Evolutionary conservation across 2,329 filamentous ascomycete species (phyloP).

Genomic region (Venturia oleaginea): DNA sequence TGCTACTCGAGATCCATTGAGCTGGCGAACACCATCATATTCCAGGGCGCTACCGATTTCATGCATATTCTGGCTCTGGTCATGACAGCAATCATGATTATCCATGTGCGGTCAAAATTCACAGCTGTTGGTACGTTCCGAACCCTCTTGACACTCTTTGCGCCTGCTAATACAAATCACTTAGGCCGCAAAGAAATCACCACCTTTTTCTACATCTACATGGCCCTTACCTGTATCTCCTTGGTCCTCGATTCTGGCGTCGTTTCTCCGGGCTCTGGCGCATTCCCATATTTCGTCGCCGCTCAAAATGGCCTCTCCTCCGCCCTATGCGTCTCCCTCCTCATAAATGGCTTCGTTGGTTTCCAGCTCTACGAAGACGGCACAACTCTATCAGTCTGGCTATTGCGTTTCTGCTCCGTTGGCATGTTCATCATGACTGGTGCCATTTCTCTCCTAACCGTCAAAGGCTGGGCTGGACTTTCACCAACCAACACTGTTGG

Average conservation of each 20-base stretch:
- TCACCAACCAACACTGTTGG: constrained; percentile 78
- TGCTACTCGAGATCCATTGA: constrained; percentile 96
- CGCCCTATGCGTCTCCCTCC: constrained; percentile 75
- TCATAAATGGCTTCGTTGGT: constrained; percentile 97
- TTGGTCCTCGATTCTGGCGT: constrained; percentile 90
- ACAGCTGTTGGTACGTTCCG: constrained; percentile 75
- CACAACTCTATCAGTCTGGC: constrained; percentile 86
- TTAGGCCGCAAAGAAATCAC: constrained; percentile 62
- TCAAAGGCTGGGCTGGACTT: constrained; percentile 83
- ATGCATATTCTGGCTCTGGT: constrained; percentile 83
- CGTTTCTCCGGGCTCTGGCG: constrained; percentile 66
- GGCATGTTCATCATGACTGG: constrained; percentile 81
- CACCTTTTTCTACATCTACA: constrained; percentile 95
- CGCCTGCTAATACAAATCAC: not conserved
- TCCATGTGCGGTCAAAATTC: constrained; percentile 95
- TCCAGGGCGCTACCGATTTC: constrained; percentile 81
- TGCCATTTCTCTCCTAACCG: constrained; percentile 80
- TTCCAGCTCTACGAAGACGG: constrained; percentile 98
- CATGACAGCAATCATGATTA: constrained; percentile 96
- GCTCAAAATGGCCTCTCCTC: constrained; percentile 78
- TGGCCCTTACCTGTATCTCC: constrained; percentile 79
- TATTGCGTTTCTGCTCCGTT: constrained; percentile 68
- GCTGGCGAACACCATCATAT: constrained; percentile 96
- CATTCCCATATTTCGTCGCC: constrained; percentile 87
- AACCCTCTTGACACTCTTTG: not conserved